These are phyloP conservation scores for Fusarium musae DNA, from an alignment of 2,329 filamentous ascomycete species.

Conservation along the genomic window DNA sequence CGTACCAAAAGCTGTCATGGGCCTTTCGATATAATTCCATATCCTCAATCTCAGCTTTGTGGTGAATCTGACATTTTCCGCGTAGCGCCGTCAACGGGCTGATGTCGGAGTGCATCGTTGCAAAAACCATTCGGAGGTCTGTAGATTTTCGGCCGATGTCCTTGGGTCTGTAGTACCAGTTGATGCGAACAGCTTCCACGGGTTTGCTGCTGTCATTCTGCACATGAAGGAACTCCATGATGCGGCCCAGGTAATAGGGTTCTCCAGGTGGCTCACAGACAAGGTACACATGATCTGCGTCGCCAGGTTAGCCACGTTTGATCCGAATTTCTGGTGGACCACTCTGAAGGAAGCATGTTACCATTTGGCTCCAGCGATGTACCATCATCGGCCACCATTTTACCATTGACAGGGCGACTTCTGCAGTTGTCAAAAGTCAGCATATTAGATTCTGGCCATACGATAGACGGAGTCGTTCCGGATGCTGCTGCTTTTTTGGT, in stretches of 20 bases:
- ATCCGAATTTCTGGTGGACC: slow-evolving; percentile 37
- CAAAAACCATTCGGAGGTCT: slow-evolving; percentile 91
- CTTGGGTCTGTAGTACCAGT: slow-evolving; percentile 98
- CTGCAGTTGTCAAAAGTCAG: slow-evolving; percentile 83
- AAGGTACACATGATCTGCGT: slow-evolving; percentile 84
- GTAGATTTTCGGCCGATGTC: slow-evolving; percentile 93
- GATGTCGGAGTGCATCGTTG: slow-evolving; percentile 98
- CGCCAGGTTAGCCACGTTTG: slow-evolving; percentile 48
- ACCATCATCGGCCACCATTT: slow-evolving; percentile 90
- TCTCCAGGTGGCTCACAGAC: slow-evolving; percentile 97
- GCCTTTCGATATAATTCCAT: slow-evolving; percentile 86
- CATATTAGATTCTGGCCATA: slow-evolving; percentile 79
- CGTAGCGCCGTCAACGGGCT: slow-evolving; percentile 92
- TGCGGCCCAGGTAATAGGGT: slow-evolving; percentile 95
- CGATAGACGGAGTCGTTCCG: slow-evolving; percentile 53
- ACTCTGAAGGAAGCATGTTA: slow-evolving; percentile 54
- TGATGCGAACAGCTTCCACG: slow-evolving; percentile 89
- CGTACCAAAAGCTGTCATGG: slow-evolving; percentile 94
- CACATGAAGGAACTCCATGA: slow-evolving; percentile 96
- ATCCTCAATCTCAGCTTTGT: slow-evolving; percentile 85
- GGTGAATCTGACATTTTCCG: slow-evolving; percentile 91
- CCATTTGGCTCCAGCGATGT: slow-evolving; percentile 86
- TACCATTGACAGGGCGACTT: slow-evolving; percentile 76
- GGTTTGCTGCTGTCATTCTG: slow-evolving; percentile 78
- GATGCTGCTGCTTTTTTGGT: slow-evolving; percentile 40